phyloP scores from a whole-genome alignment of 768 basidiomycete species.

The Leccinellum rugosiceps region DNA sequence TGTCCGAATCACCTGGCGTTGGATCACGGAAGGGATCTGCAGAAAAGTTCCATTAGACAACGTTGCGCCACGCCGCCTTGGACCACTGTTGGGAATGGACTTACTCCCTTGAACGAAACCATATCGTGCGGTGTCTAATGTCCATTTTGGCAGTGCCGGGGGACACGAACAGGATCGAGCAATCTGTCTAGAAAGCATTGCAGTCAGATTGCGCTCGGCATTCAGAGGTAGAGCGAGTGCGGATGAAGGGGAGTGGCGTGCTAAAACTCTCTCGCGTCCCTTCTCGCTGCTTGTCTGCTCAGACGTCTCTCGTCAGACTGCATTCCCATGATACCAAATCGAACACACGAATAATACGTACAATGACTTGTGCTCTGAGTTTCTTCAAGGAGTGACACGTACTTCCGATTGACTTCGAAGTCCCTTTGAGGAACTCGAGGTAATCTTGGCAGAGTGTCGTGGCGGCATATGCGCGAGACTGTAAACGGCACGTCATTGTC shows the following conservation, averaged over 20 bases:
- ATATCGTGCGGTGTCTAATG: not conserved
- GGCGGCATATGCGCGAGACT: not conserved
- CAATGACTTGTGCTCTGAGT: slow-evolving; percentile 1
- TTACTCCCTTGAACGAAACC: not conserved
- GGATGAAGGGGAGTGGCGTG: no score
- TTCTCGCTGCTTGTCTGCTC: not conserved
- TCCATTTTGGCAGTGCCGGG: not conserved
- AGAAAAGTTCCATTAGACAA: not conserved
- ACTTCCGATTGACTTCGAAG: not conserved
- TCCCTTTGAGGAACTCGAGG: not conserved
- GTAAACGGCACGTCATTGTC: not conserved
- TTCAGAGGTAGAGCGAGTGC: not conserved
- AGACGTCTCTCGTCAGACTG: not conserved
- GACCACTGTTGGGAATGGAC: not conserved
- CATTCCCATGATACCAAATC: not conserved
- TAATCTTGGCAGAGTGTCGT: not conserved
- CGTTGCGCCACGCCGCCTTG: not conserved
- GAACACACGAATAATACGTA: not conserved
- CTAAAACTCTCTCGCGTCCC: not conserved
- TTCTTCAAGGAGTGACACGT: not conserved
- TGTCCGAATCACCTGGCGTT: slow-evolving; percentile 6
- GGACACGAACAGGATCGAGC: slow-evolving; percentile 7
- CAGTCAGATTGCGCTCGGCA: not conserved
- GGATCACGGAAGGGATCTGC: not conserved
- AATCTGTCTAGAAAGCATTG: not conserved